Evolutionary conservation across 345 rosid genomes (phyloP).

Genomic region (Hibiscus trionum): DNA sequence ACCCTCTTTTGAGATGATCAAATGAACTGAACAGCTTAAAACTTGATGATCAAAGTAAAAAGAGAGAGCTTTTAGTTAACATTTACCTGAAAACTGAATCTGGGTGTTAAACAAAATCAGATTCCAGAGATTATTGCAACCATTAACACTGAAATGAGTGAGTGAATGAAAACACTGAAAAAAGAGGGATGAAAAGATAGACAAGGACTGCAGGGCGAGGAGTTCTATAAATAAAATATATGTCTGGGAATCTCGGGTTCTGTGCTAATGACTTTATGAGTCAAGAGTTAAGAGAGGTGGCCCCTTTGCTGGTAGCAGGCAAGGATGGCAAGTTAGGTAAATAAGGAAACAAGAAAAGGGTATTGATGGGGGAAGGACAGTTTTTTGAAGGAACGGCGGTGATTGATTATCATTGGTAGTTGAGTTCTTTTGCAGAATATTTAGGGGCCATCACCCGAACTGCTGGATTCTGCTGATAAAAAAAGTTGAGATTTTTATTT

Average conservation of each 20-base stretch:
- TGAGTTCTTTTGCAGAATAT: not conserved
- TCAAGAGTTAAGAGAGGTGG: not conserved
- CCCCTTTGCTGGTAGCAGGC: not conserved
- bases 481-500: not conserved
- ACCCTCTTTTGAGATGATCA: not conserved
- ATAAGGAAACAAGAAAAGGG: conserved; percentile 1
- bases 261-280: not conserved
- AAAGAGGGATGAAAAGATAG: not conserved
- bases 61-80: not conserved
- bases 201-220: conserved; percentile 3
- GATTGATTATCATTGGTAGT: conserved; percentile 1
- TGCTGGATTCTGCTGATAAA: not conserved
- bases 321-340: not conserved
- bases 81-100: conserved; percentile 5
- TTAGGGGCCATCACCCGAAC: not conserved
- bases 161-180: not conserved
- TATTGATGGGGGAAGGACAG: not conserved
- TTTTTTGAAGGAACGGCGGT: not conserved
- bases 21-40: not conserved
- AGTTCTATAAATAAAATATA: conserved; percentile 2
- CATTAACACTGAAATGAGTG: not conserved
- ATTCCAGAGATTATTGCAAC: not conserved
- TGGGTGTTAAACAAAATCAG: not conserved
- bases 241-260: conserved; percentile 14
- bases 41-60: not conserved